Evolutionary conservation across 495 filamentous ascomycete genomes (phyloP).

Genomic region (Ramalina intermedia): DNA sequence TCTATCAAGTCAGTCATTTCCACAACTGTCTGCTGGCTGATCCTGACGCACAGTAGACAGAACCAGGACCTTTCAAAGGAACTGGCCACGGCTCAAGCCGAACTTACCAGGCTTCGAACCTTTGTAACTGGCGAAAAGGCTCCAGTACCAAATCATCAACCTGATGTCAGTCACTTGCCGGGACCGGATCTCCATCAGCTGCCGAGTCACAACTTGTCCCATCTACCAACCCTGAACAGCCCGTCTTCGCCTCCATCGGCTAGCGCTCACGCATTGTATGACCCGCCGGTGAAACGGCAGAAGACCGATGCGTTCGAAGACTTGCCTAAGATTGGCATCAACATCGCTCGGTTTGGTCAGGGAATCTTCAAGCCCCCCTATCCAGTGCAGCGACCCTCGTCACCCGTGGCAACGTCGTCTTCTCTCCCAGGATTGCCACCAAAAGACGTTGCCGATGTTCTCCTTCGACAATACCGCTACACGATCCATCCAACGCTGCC

Average conservation of each 20-base stretch:
- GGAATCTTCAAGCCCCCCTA: constrained; percentile 75
- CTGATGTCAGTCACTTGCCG: constrained; percentile 5
- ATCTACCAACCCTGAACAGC: constrained; percentile 42
- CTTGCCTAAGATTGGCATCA: constrained; percentile 53
- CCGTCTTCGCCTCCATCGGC: constrained; percentile 2
- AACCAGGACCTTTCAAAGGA: constrained; percentile 95
- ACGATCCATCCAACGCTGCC: constrained; percentile 69
- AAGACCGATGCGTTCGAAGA: constrained; percentile 48
- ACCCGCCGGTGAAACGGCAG: constrained; percentile 11
- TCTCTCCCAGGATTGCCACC: constrained; percentile 54
- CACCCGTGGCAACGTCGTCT: constrained; percentile 36
- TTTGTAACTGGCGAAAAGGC: constrained; percentile 17
- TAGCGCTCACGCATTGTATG: background rate
- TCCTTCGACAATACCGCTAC: constrained; percentile 62
- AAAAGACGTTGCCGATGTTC: constrained; percentile 52
- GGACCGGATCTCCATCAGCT: constrained; percentile 21
- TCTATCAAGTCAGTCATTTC: constrained; percentile 70
- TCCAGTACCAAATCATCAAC: background rate
- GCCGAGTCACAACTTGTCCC: constrained; percentile 36
- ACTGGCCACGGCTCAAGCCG: constrained; percentile 55
- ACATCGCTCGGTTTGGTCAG: constrained; percentile 57
- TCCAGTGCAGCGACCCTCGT: constrained; percentile 45
- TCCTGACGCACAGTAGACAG: constrained; percentile 37
- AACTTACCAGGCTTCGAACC: constrained; percentile 56
- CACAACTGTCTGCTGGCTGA: constrained; percentile 7